Evolutionary conservation across 2,329 filamentous ascomycete genomes (phyloP), one percentile per base, ranked within the genome.

Genomic region (Fusarium sulawesiense): DNA sequence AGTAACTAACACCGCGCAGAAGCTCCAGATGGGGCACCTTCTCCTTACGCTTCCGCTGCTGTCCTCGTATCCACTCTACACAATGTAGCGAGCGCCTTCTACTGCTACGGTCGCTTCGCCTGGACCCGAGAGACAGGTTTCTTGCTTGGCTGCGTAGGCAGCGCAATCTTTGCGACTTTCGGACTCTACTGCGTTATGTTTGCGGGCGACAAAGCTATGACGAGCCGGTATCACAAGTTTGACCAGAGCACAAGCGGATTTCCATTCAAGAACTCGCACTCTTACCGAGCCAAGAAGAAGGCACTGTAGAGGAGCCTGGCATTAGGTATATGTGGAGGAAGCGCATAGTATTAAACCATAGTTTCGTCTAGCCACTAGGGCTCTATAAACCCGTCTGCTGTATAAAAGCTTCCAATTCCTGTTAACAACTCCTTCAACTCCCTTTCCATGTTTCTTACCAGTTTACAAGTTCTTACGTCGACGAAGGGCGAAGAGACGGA

Each of bases 101-200:
- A 92, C 78, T 85, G 87, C 75, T 96, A 94, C 80, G 84, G 85
- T 50, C 86, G 89, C 77, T 93, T 89, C 80, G 84, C 85, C n/a
- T 80, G 82, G 56, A 82, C 81, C 78, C 82, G 83, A 8, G 85
- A 89, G 73, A 82, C 86, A 13, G 87, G 85, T 1, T 92, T 90
- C 75, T 80, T 86, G 2, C 77, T 92, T 7, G 91, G 89, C 0
- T 85, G 88, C 68, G 73, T 86, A 3, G 88, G 85, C 21, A 90
- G 85, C 70, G 83, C 84, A 10, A 72, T 81, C 37, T 80, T 94
- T 63, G 88, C 88, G 3, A 83, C 84, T 4, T 81, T 92, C 46
- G 93, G 77, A 56, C 41, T 77, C 42, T 71, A 76, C 71, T 76
- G 77, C 58, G 72, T 80, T 60, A 74, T 81, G 77, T 81, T 81